Evolutionary conservation across 2,329 filamentous ascomycete genomes (phyloP).

Genomic region (Colletotrichum graminicola): DNA sequence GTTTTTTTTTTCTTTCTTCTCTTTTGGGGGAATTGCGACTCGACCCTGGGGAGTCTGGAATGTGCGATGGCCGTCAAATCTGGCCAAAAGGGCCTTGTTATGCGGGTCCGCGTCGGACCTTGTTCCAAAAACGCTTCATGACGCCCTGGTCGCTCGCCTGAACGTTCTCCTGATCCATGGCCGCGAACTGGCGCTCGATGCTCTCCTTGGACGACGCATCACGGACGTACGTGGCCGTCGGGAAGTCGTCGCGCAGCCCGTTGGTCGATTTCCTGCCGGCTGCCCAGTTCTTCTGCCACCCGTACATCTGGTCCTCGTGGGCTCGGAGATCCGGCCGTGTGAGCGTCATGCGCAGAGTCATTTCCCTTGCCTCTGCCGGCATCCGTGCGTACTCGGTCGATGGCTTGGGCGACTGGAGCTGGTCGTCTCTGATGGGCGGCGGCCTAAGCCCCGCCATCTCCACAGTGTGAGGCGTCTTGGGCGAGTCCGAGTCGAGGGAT

Average conservation of each 20-base stretch:
- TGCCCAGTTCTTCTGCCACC: conserved; percentile 66
- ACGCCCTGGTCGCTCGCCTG: conserved; percentile 64
- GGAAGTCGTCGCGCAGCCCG: conserved; percentile 51
- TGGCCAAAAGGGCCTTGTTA: not conserved
- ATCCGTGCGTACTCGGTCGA: conserved; percentile 58
- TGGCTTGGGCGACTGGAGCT: conserved; percentile 48
- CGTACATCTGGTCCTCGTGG: conserved; percentile 78
- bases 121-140: conserved; percentile 75
- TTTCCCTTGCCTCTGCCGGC: conserved; percentile 76
- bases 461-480: conserved; percentile 65
- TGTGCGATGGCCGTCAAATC: not conserved
- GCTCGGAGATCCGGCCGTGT: conserved; percentile 89
- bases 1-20: not conserved
- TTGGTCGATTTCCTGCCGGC: conserved; percentile 44
- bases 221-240: conserved; percentile 49
- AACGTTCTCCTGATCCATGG: conserved; percentile 64
- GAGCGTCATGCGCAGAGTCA: conserved; percentile 96
- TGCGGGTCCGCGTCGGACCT: conserved; percentile 59
- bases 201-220: conserved; percentile 61
- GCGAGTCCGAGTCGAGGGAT: conserved; percentile 72
- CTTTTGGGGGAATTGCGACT: conserved; percentile 15
- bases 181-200: conserved; percentile 66
- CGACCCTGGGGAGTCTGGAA: conserved; percentile 4
- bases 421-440: conserved; percentile 45
- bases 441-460: conserved; percentile 54